phyloP scores from a whole-genome alignment of 2,329 filamentous ascomycete genomes.

The Ceratocystis ficicola region DNA sequence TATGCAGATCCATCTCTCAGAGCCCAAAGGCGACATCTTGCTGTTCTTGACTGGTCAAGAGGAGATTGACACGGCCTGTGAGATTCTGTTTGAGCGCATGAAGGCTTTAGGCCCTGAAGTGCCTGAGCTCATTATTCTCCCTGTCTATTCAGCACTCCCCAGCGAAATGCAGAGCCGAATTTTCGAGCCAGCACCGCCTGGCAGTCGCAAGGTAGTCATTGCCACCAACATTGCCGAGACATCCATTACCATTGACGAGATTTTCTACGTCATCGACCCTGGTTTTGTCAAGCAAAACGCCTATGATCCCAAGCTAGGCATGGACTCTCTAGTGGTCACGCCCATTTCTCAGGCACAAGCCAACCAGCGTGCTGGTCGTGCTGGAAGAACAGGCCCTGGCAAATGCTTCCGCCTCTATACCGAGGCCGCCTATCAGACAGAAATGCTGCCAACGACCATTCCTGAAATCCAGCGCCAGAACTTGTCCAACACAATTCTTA shows the following conservation, averaged over 20 bases:
- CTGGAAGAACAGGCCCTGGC: slow-evolving; percentile 85
- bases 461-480: slow-evolving; percentile 96
- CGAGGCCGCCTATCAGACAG: slow-evolving; percentile 85
- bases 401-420: slow-evolving; percentile 96
- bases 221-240: slow-evolving; percentile 98
- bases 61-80: slow-evolving; percentile 90
- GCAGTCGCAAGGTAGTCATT: slow-evolving; percentile 85
- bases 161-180: slow-evolving; percentile 89
- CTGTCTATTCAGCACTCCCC: slow-evolving; percentile 89
- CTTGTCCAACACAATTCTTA: slow-evolving; percentile 80
- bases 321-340: slow-evolving; percentile 92
- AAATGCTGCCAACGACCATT: slow-evolving; percentile 93
- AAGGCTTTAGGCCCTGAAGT: slow-evolving; percentile 84
- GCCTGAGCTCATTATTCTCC: slow-evolving; percentile 81
- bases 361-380: slow-evolving; percentile 83
- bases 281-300: slow-evolving; percentile 97
- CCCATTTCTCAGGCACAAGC: slow-evolving; percentile 96
- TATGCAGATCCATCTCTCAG: slow-evolving; percentile 94
- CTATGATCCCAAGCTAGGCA: slow-evolving; percentile 91
- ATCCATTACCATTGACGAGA: slow-evolving; percentile 93
- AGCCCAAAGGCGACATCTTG: slow-evolving; percentile 87
- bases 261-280: slow-evolving; percentile 94
- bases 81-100: slow-evolving; percentile 90
- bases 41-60: slow-evolving; percentile 95
- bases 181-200: slow-evolving; percentile 82